Conservation (phyloP, 257 asterid genomes). For the Echium plantagineum region DNA sequence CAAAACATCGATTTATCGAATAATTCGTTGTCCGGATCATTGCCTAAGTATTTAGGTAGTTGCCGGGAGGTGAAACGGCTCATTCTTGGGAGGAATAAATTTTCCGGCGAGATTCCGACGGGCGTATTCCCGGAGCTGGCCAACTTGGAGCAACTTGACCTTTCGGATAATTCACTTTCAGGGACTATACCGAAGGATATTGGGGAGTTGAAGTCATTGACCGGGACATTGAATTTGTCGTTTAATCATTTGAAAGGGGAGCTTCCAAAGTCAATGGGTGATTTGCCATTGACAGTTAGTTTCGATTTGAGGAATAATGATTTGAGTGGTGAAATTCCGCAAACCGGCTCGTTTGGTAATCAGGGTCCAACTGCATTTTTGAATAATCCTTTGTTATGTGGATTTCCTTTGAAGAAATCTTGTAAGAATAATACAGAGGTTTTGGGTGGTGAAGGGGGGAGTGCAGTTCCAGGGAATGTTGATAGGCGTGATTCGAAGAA, state of each 20-base stretch:
- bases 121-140: constrained; percentile 49
- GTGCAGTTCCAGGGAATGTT: constrained; percentile 9
- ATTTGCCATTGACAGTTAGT: constrained; percentile 77
- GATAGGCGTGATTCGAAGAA: constrained; percentile 12
- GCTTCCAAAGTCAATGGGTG: constrained; percentile 72
- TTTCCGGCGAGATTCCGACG: constrained; percentile 51
- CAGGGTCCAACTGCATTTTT: constrained; percentile 95
- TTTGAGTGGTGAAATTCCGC: constrained; percentile 80
- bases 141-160: constrained; percentile 55
- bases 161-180: constrained; percentile 44
- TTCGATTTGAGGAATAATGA: constrained; percentile 70
- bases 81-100: constrained; percentile 43
- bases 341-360: constrained; percentile 67
- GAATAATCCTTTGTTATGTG: constrained; percentile 80
- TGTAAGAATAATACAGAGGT: constrained; percentile 42
- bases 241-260: constrained; percentile 59
- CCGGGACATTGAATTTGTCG: constrained; percentile 72
- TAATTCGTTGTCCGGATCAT: constrained; percentile 54
- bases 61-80: constrained; percentile 56
- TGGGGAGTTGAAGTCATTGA: constrained; percentile 52
- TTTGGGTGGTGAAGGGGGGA: constrained; percentile 38
- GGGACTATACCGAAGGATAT: constrained; percentile 65
- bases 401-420: constrained; percentile 64
- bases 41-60: constrained; percentile 42
- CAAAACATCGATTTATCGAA: constrained; percentile 56